A percentile compares a stretch with the other conserved stretches of the same genome.
These are phyloP conservation scores for Pseudocohnilembus persalinus DNA, from an alignment of 169 alveolate genomes.

Conservation along the genomic window DNA sequence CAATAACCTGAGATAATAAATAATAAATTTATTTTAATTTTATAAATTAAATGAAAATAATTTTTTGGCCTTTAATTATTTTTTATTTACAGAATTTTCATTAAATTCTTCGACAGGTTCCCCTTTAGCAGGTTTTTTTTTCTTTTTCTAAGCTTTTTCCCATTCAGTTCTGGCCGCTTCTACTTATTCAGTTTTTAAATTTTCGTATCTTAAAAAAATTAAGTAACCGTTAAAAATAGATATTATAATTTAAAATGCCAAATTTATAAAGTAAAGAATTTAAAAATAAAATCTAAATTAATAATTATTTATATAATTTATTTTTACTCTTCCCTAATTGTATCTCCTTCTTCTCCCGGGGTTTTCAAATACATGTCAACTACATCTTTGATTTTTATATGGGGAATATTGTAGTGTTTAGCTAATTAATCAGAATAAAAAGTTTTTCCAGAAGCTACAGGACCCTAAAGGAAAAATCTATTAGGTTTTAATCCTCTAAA, in stretches of 20 bases:
- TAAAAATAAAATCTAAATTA: too few relatives aligned
- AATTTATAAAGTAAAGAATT: too few relatives aligned
- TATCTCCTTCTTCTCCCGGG: constrained; percentile 36
- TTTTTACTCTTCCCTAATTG: constrained; percentile 16
- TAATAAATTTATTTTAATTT: constrained; percentile 8
- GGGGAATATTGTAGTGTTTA: constrained; percentile 79
- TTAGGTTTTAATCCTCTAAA: constrained; percentile 76
- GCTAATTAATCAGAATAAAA: constrained; percentile 70
- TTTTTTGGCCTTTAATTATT: too few relatives aligned
- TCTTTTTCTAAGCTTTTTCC: constrained; percentile 56
- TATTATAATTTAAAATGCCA: too few relatives aligned
- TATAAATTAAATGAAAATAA: constrained; percentile 24
- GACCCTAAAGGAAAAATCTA: constrained; percentile 84
- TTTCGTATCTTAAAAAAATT: constrained; percentile 15
- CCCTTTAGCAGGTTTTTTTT: constrained; percentile 67
- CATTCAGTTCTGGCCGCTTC: constrained; percentile 47
- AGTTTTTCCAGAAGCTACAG: constrained; percentile 91
- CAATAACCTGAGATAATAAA: constrained; percentile 27
- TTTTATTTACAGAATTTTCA: constrained; percentile 44
- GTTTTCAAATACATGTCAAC: constrained; percentile 51
- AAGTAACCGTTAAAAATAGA: not conserved
- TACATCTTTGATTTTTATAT: constrained; percentile 67
- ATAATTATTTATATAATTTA: too few relatives aligned
- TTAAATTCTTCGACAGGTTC: constrained; percentile 64
- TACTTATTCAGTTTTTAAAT: constrained; percentile 41